phyloP scores from a whole-genome alignment of 1,139 yeast genomes.

The Pichia sp. region DNA sequence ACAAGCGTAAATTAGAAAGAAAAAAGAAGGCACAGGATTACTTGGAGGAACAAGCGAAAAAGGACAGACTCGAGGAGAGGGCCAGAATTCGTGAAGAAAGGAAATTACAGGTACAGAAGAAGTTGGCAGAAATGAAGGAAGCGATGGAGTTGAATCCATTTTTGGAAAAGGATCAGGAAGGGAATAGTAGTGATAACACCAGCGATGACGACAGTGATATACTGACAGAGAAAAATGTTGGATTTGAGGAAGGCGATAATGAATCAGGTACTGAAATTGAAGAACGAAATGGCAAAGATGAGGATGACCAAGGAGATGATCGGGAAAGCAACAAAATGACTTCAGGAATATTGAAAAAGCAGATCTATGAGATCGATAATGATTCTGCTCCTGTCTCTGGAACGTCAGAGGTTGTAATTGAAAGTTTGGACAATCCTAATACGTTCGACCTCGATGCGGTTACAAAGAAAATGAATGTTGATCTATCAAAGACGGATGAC shows the following conservation, averaged over 20 bases:
- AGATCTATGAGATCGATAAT: conserved; percentile 45
- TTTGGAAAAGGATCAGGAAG: conserved; percentile 22
- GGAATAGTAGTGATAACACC: conserved; percentile 19
- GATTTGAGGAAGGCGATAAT: conserved; percentile 1
- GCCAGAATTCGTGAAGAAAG: conserved; percentile 65
- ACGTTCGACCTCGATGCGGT: conserved; percentile 25
- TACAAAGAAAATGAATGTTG: conserved; percentile 62
- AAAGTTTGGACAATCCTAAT: conserved; percentile 46
- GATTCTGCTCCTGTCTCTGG: conserved; percentile 45
- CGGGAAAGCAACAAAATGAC: conserved; percentile 13
- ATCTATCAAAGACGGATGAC: conserved; percentile 54
- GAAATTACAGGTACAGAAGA: conserved; percentile 55
- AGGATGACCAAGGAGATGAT: conserved; percentile 6
- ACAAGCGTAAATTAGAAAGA: conserved; percentile 83
- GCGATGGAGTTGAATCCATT: conserved; percentile 21
- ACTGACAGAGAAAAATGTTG: neutral
- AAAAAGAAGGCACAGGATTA: conserved; percentile 79
- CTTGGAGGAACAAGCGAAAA: conserved; percentile 70
- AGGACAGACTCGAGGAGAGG: conserved; percentile 73
- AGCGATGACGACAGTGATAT: conserved; percentile 3
- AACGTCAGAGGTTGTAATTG: conserved; percentile 63
- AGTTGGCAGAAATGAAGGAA: conserved; percentile 38
- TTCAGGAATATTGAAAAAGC: conserved; percentile 42
- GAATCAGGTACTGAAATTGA: conserved; percentile 19
- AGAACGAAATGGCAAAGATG: conserved; percentile 20